Evolutionary conservation across 768 basidiomycete genomes (phyloP).

Genomic region (Leccinum incarnatum): DNA sequence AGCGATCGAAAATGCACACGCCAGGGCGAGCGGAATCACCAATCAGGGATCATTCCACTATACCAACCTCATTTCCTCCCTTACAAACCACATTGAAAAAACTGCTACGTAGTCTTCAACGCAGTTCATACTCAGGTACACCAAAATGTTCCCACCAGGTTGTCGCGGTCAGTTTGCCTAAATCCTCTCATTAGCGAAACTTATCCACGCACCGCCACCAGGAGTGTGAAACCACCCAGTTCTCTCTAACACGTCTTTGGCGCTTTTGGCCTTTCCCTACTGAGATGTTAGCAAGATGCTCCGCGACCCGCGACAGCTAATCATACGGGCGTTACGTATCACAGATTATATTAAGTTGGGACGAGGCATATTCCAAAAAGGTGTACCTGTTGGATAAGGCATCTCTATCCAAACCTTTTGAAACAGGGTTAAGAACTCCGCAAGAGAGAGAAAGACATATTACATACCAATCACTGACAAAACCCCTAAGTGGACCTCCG

Average conservation of each 20-base stretch:
- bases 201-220: slow-evolving; percentile 50
- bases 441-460: neutral
- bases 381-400: slow-evolving; percentile 63
- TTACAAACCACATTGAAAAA: neutral
- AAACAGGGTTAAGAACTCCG: neutral
- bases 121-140: slow-evolving; percentile 68
- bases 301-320: neutral
- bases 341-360: slow-evolving; percentile 56
- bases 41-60: slow-evolving; percentile 62
- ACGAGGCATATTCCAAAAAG: slow-evolving; percentile 58
- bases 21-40: slow-evolving; percentile 44
- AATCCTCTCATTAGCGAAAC: slow-evolving; percentile 1
- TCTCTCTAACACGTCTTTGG: slow-evolving; percentile 65
- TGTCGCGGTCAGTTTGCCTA: slow-evolving; percentile 17
- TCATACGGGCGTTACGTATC: slow-evolving; percentile 66
- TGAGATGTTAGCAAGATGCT: slow-evolving; percentile 1
- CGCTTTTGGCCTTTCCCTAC: slow-evolving; percentile 65
- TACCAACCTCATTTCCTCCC: slow-evolving; percentile 4
- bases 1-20: slow-evolving; percentile 41
- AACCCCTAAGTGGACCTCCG: slow-evolving; percentile 71
- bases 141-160: slow-evolving; percentile 55
- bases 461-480: slow-evolving; percentile 64
- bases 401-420: slow-evolving; percentile 70
- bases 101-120: slow-evolving; percentile 62
- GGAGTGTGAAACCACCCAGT: slow-evolving; percentile 64